These are phyloP conservation scores for Aspergillus ibericus DNA, from an alignment of 2,329 filamentous ascomycete species.

Conservation along the genomic window DNA sequence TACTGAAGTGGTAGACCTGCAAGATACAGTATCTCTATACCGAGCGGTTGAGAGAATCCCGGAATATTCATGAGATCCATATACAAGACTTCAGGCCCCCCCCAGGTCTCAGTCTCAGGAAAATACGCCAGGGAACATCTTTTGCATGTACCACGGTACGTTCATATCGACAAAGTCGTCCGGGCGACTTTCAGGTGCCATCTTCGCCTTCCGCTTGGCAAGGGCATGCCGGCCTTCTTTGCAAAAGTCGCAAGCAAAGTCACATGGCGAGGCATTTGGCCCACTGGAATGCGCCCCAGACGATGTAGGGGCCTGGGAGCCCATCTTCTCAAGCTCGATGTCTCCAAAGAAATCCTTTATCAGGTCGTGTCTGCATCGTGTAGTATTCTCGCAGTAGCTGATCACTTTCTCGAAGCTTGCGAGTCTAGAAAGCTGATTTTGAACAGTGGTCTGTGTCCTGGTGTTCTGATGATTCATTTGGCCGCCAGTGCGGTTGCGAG, in stretches of 20 bases:
- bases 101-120: neutral
- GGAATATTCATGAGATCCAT: neutral
- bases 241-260: constrained; percentile 77
- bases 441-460: constrained; percentile 20
- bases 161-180: constrained; percentile 14
- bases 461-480: constrained; percentile 43
- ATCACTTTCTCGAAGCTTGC: constrained; percentile 69
- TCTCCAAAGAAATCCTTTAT: constrained; percentile 81
- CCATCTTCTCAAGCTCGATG: constrained; percentile 36
- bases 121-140: constrained; percentile 17
- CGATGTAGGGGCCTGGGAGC: constrained; percentile 22
- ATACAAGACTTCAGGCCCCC: neutral
- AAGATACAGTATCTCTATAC: neutral
- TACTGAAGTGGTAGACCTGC: neutral
- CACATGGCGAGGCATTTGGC: constrained; percentile 54
- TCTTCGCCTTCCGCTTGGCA: constrained; percentile 54
- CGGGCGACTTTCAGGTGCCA: constrained; percentile 22
- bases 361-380: constrained; percentile 70
- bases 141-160: constrained; percentile 15
- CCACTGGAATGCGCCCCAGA: constrained; percentile 1
- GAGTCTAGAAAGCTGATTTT: constrained; percentile 48
- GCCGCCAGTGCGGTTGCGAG: constrained; percentile 31
- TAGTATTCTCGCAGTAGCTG: constrained; percentile 76
- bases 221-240: constrained; percentile 63
- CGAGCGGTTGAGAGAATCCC: neutral